Percentiles rank a stretch among this genome's conserved stretches.
Evolutionary conservation across 2,329 filamentous ascomycete species (phyloP).

Genomic region (Diaporthe citrichinensis): DNA sequence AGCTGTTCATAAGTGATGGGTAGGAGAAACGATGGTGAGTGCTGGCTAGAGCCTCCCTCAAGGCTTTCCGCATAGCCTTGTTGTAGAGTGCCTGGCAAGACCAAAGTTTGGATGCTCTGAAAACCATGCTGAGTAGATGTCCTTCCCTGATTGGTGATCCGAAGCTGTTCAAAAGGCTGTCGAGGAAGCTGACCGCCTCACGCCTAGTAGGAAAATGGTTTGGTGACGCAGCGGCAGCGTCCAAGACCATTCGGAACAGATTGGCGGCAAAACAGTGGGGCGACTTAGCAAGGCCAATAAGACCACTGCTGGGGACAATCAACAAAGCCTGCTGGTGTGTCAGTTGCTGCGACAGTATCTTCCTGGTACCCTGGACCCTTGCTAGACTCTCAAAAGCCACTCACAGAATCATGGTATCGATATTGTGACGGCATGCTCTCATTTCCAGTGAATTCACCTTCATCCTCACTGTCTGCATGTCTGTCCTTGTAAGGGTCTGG

Average conservation of each 20-base stretch:
- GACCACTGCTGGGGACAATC: neutral
- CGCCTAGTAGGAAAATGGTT: neutral
- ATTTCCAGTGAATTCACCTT: constrained; percentile 41
- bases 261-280: neutral
- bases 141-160: neutral
- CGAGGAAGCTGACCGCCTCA: neutral
- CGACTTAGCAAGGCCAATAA: neutral
- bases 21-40: neutral
- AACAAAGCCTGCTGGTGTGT: neutral
- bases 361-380: neutral
- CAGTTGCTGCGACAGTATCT: neutral
- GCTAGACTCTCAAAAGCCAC: neutral
- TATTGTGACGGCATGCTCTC: constrained; percentile 28
- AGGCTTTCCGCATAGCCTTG: neutral
- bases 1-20: neutral
- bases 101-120: neutral
- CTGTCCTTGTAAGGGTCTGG: constrained; percentile 4
- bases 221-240: neutral
- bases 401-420: constrained; percentile 34
- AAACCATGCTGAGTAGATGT: neutral
- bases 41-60: neutral
- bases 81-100: neutral
- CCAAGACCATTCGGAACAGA: neutral
- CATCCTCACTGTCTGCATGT: constrained; percentile 36
- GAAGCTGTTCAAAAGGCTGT: neutral